Evolutionary conservation across 2,329 filamentous ascomycete species (phyloP).

Genomic region (Neonectria ditissima): DNA sequence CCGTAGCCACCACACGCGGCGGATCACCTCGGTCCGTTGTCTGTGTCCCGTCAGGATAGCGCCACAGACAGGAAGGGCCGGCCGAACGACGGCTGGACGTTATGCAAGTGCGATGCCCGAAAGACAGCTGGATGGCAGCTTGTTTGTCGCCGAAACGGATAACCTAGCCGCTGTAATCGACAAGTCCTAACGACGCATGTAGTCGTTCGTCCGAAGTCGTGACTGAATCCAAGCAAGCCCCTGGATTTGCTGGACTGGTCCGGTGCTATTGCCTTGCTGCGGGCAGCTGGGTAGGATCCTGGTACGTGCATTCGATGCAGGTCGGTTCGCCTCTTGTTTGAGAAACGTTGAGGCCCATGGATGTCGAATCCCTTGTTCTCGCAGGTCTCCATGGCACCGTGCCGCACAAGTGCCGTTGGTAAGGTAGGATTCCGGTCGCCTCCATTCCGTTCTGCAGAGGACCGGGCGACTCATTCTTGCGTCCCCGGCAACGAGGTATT

Average conservation of each 20-base stretch:
- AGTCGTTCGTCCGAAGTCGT: slow-evolving; percentile 10
- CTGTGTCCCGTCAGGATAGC: slow-evolving; percentile 10
- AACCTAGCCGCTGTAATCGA: not conserved
- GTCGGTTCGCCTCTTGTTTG: not conserved
- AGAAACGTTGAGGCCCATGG: slow-evolving; percentile 2
- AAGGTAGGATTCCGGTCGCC: slow-evolving; percentile 16
- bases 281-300: not conserved
- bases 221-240: not conserved
- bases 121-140: not conserved
- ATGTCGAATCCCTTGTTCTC: slow-evolving; percentile 1
- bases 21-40: slow-evolving; percentile 16
- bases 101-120: not conserved
- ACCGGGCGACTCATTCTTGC: slow-evolving; percentile 17
- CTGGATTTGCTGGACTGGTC: not conserved
- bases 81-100: slow-evolving; percentile 2
- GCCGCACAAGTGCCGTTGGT: slow-evolving; percentile 23
- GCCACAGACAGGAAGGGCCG: not conserved
- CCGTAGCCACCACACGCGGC: slow-evolving; percentile 2
- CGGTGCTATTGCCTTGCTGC: not conserved
- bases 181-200: not conserved
- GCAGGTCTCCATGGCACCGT: slow-evolving; percentile 2
- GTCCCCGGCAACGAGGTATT: slow-evolving; percentile 14
- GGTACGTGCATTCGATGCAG: not conserved
- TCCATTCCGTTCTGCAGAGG: slow-evolving; percentile 14
- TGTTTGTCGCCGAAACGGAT: not conserved